These are phyloP conservation scores for Funneliformis caledonium DNA, from an alignment of 371 early-diverging fungal genomes.

Conservation along the genomic window DNA sequence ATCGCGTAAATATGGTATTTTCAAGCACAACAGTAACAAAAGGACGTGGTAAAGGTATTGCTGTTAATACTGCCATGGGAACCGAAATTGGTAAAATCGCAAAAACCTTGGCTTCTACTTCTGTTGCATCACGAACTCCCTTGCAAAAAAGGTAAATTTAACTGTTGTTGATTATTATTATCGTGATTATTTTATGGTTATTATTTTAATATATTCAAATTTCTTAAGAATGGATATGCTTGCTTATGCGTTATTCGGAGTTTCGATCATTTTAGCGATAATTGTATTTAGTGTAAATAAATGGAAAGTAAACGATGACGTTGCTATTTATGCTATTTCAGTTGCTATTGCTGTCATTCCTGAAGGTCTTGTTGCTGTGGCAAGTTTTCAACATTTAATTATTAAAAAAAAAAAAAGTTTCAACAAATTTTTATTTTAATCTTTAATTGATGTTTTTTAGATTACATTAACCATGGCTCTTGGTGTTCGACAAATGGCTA, in stretches of 20 bases:
- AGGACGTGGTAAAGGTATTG: conserved; percentile 62
- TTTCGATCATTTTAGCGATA: conserved; percentile 74
- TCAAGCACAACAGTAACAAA: conserved; percentile 64
- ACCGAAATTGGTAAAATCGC: conserved; percentile 95
- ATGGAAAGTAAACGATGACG: conserved; percentile 58
- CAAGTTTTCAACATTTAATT: conserved; percentile 43
- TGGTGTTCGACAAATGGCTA: conserved; percentile 90
- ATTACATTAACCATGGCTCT: conserved; percentile 90
- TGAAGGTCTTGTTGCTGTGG: conserved; percentile 92
- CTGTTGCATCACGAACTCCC: conserved; percentile 67
- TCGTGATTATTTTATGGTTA: neutral
- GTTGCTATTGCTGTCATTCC: conserved; percentile 95
- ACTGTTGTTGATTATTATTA: too few species aligned
- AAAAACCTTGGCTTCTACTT: conserved; percentile 76
- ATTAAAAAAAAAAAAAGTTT: neutral
- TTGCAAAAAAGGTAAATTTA: conserved; percentile 57
- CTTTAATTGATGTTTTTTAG: neutral
- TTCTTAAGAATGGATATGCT: conserved; percentile 64
- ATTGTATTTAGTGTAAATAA: conserved; percentile 72
- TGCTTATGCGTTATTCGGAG: conserved; percentile 70
- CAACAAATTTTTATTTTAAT: neutral
- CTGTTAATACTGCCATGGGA: conserved; percentile 83
- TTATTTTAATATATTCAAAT: neutral
- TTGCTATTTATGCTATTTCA: conserved; percentile 76
- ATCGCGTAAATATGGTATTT: conserved; percentile 63